A percentile compares a stretch with the other conserved stretches of the same genome.
Evolutionary conservation across 2,329 filamentous ascomycete species (phyloP).

Genomic region (Berkeleyomyces basicola): DNA sequence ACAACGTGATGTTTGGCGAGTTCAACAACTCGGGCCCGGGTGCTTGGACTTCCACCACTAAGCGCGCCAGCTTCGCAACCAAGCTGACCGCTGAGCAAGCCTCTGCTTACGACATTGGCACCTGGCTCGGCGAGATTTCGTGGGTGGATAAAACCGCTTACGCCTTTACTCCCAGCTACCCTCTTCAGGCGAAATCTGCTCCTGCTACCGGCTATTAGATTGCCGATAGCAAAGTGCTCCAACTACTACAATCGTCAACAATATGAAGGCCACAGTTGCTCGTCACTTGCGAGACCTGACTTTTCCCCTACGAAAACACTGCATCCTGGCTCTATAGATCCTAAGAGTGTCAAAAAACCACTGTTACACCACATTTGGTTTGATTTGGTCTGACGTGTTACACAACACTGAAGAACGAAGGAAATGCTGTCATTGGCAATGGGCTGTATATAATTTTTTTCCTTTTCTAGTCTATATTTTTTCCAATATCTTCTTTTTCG

Average conservation of each 20-base stretch:
- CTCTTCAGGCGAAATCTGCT: conserved; percentile 15
- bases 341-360: neutral
- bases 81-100: conserved; percentile 17
- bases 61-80: conserved; percentile 29
- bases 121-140: conserved; percentile 24
- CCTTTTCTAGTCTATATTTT: neutral
- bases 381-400: too few species aligned
- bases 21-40: conserved; percentile 43
- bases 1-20: conserved; percentile 39
- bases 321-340: too few species aligned
- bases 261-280: too few species aligned
- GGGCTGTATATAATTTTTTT: neutral
- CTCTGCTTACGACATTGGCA: conserved; percentile 19
- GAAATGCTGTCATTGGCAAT: too few species aligned
- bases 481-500: neutral
- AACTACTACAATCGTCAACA: too few species aligned
- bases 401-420: too few species aligned
- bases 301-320: too few species aligned
- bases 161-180: conserved; percentile 22
- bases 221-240: too few species aligned
- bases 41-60: conserved; percentile 26
- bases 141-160: conserved; percentile 28
- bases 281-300: too few species aligned
- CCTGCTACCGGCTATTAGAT: too few species aligned
- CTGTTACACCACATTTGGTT: neutral